phyloP scores from a whole-genome alignment of 306 rosid species.

The Cyamopsis tetragonoloba region DNA sequence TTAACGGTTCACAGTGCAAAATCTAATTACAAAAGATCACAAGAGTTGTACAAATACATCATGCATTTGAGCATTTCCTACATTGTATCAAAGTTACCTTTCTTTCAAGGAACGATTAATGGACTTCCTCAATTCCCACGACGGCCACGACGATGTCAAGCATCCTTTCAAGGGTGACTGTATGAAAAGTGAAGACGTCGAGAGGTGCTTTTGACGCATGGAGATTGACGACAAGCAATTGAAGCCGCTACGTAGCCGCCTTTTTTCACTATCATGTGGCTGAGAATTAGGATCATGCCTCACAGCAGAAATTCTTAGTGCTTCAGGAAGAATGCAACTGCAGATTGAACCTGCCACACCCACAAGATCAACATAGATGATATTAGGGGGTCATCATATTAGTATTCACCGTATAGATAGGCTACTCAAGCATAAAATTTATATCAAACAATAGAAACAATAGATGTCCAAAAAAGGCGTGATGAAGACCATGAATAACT shows the following conservation, averaged over 20 bases:
- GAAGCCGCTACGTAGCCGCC: conserved; percentile 58
- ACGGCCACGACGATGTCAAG: conserved; percentile 78
- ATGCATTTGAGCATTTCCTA: conserved; percentile 5
- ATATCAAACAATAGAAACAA: no score
- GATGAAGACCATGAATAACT: no score
- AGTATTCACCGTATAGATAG: no score
- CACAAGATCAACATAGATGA: conserved; percentile 19
- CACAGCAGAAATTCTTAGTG: conserved; percentile 69
- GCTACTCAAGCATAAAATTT: no score
- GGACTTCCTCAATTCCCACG: conserved; percentile 84
- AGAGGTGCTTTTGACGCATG: conserved; percentile 86
- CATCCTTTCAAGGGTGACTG: conserved; percentile 92
- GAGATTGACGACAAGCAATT: conserved; percentile 84
- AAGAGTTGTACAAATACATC: conserved; percentile 23
- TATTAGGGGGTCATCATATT: no score
- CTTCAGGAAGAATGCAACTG: conserved; percentile 82
- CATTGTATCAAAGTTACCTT: conserved; percentile 41
- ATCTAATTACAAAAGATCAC: conserved; percentile 24
- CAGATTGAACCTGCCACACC: conserved; percentile 70
- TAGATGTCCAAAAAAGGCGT: no score
- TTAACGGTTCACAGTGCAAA: not conserved
- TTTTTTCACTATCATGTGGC: conserved; percentile 65
- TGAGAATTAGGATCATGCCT: conserved; percentile 66
- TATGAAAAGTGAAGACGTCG: conserved; percentile 75
- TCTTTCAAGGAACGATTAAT: conserved; percentile 69